Evolutionary conservation across 2,329 filamentous ascomycete genomes (phyloP).

Genomic region (Aspergillus nomiae): DNA sequence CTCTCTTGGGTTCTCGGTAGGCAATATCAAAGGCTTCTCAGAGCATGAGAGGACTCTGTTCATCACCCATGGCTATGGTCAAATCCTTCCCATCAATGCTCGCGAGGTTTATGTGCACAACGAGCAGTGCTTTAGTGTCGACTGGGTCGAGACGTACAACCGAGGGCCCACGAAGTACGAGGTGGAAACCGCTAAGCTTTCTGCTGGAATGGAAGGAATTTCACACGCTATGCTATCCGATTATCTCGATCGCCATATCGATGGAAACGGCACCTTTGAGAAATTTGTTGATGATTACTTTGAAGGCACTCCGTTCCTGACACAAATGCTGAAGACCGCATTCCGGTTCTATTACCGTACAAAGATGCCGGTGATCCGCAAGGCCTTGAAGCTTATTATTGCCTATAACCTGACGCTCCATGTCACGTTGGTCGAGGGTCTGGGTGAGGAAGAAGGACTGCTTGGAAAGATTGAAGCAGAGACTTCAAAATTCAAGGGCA

Average conservation of each 20-base stretch:
- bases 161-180: conserved; percentile 79
- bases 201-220: conserved; percentile 86
- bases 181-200: conserved; percentile 82
- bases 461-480: conserved; percentile 84
- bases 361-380: conserved; percentile 85
- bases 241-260: conserved; percentile 93
- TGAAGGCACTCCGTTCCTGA: conserved; percentile 91
- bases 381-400: conserved; percentile 90
- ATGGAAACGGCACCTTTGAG: conserved; percentile 85
- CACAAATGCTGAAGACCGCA: conserved; percentile 92
- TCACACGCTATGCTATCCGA: conserved; percentile 79
- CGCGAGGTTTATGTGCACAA: conserved; percentile 91
- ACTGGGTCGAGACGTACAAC: conserved; percentile 85
- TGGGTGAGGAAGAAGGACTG: conserved; percentile 75
- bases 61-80: conserved; percentile 95
- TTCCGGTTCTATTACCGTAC: conserved; percentile 91
- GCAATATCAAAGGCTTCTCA: conserved; percentile 87
- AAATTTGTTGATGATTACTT: conserved; percentile 95
- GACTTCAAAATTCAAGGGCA: conserved; percentile 83
- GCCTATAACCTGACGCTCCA: conserved; percentile 95
- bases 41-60: conserved; percentile 69
- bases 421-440: conserved; percentile 90
- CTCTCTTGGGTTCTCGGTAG: conserved; percentile 82
- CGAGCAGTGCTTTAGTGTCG: conserved; percentile 87
- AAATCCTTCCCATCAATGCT: conserved; percentile 87